Evolutionary conservation across 2,329 filamentous ascomycete species (phyloP).

Genomic region (Rhynchosporium secalis): DNA sequence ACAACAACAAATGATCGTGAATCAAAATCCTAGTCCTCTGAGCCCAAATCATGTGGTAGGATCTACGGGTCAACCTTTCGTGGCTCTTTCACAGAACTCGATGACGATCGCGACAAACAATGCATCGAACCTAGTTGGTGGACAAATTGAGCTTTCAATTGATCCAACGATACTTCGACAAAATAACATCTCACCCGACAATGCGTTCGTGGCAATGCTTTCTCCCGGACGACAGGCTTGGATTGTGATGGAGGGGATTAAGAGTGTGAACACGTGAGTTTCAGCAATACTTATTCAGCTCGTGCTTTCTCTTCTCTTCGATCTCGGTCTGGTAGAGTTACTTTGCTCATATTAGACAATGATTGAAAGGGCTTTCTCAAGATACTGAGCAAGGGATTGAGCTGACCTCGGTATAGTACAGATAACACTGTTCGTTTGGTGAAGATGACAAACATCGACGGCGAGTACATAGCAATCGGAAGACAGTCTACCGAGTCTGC

Average conservation of each 20-base stretch:
- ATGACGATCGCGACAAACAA: constrained; percentile 27
- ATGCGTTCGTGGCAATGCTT: constrained; percentile 26
- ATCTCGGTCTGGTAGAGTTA: too few relatives aligned
- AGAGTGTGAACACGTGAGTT: constrained; percentile 27
- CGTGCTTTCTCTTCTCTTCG: too few relatives aligned
- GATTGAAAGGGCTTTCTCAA: neutral
- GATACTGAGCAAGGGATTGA: neutral
- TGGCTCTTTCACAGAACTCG: constrained; percentile 24
- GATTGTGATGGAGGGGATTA: constrained; percentile 24
- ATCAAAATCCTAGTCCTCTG: constrained; percentile 23
- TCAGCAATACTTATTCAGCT: neutral
- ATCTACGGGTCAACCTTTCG: constrained; percentile 26
- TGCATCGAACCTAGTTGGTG: constrained; percentile 26
- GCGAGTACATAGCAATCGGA: constrained; percentile 25
- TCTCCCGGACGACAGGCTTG: constrained; percentile 24
- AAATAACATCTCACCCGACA: constrained; percentile 21
- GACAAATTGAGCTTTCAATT: constrained; percentile 25
- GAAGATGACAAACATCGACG: constrained; percentile 24
- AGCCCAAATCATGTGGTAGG: constrained; percentile 25
- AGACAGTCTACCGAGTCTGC: constrained; percentile 24
- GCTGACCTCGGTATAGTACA: constrained; percentile 8
- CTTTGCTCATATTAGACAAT: too few relatives aligned
- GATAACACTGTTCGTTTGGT: constrained; percentile 24
- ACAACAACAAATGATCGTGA: constrained; percentile 26
- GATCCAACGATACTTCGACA: constrained; percentile 21